A percentile compares a stretch with the other conserved stretches of the same genome.
Conservation (phyloP, 164 flowering plant species). For the Warburgia ugandensis region DNA sequence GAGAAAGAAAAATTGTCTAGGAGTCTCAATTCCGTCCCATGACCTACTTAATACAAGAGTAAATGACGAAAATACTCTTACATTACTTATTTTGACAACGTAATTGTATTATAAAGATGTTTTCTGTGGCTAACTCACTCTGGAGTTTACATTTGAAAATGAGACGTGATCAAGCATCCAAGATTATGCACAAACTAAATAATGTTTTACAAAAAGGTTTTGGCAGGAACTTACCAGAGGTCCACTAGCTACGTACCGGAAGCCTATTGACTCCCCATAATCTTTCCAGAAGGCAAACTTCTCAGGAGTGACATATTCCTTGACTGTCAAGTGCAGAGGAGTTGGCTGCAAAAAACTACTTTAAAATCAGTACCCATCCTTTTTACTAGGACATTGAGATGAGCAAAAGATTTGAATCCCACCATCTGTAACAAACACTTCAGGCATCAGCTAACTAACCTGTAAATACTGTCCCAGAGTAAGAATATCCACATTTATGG, state of each 20-base stretch:
- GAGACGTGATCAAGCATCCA: not conserved
- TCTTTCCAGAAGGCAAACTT: conserved; percentile 90
- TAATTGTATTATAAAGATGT: not conserved
- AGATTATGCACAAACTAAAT: not conserved
- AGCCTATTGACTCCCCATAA: conserved; percentile 89
- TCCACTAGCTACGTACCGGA: conserved; percentile 93
- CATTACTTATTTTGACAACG: not conserved
- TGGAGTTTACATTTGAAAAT: not conserved
- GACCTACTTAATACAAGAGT: not conserved
- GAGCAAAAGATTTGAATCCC: too few species aligned
- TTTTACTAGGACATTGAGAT: too few species aligned
- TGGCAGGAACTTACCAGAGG: conserved; percentile 65
- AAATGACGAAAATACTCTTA: not conserved
- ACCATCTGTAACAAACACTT: too few species aligned
- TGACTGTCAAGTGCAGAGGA: conserved; percentile 88
- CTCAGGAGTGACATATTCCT: conserved; percentile 89
- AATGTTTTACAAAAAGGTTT: not conserved
- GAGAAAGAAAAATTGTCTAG: too few species aligned
- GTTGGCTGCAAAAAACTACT: conserved; percentile 61
- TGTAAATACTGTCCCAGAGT: conserved; percentile 92
- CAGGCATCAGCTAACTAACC: too few species aligned
- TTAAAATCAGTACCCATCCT: not conserved
- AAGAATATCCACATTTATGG: conserved; percentile 80
- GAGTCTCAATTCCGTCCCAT: too few species aligned
- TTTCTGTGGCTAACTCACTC: not conserved